A percentile compares a stretch with the other conserved stretches of the same genome.
Evolutionary conservation across 306 rosid species (phyloP).

Genomic region (Prunus salicina): DNA sequence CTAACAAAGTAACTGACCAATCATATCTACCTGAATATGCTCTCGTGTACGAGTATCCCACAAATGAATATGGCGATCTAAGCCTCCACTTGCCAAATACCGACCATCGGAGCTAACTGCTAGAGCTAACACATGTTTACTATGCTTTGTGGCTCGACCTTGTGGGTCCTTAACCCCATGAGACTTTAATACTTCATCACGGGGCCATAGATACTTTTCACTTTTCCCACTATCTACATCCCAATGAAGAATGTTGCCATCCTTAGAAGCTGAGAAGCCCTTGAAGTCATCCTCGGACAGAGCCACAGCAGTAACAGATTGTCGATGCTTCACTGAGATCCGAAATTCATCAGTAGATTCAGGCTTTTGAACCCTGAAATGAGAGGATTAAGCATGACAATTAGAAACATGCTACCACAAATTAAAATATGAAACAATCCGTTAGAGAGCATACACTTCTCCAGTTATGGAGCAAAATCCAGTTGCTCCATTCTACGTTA

Average conservation of each 20-base stretch:
- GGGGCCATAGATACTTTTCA: slow-evolving; percentile 84
- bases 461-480: background rate
- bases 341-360: slow-evolving; percentile 54
- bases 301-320: slow-evolving; percentile 75
- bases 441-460: background rate
- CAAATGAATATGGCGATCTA: slow-evolving; percentile 92
- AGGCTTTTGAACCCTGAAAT: slow-evolving; percentile 60
- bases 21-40: slow-evolving; percentile 69
- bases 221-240: slow-evolving; percentile 76
- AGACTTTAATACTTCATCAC: slow-evolving; percentile 51
- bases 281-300: slow-evolving; percentile 74
- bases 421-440: background rate
- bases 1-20: background rate
- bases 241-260: slow-evolving; percentile 82
- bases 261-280: slow-evolving; percentile 96
- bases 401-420: background rate
- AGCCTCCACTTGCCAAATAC: slow-evolving; percentile 86
- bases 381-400: background rate
- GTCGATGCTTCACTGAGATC: slow-evolving; percentile 66
- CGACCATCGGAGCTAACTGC: slow-evolving; percentile 88
- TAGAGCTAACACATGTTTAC: slow-evolving; percentile 63
- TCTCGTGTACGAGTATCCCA: slow-evolving; percentile 92
- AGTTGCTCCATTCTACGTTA: background rate
- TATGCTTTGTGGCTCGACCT: slow-evolving; percentile 68
- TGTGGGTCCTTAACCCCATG: slow-evolving; percentile 86